Conservation (phyloP, 2,329 filamentous ascomycete genomes). For the Sporothrix pallida region DNA sequence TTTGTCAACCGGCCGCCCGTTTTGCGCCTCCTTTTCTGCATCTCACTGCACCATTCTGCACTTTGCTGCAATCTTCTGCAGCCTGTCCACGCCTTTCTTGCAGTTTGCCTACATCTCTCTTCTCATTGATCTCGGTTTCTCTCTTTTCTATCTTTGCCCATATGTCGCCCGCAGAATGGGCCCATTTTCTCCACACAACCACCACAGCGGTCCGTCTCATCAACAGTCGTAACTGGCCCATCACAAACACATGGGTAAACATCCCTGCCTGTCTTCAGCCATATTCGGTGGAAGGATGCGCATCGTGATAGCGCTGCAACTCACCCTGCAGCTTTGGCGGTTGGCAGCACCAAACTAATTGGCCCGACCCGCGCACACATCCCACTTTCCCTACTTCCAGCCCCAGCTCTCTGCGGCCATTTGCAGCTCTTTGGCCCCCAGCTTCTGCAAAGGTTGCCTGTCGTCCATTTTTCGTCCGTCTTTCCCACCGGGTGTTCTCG, state of each 20-base stretch:
- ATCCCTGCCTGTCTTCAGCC: slow-evolving; percentile 6
- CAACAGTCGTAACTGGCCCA: neutral
- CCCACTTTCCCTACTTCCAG: neutral
- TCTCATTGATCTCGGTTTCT: neutral
- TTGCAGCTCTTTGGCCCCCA: neutral
- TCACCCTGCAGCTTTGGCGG: neutral
- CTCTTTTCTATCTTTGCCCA: neutral
- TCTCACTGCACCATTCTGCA: slow-evolving; percentile 9
- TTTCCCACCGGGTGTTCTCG: neutral
- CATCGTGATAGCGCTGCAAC: neutral
- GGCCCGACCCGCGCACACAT: slow-evolving; percentile 2
- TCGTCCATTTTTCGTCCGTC: neutral
- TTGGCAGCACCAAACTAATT: neutral
- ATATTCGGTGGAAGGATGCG: slow-evolving; percentile 6
- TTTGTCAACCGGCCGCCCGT: neutral
- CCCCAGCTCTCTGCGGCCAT: neutral
- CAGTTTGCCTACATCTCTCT: neutral
- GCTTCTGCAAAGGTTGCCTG: neutral
- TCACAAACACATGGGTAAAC: neutral
- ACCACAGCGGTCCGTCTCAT: neutral
- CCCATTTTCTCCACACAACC: neutral
- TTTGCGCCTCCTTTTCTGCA: neutral
- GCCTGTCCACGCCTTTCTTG: neutral
- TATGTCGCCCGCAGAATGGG: neutral
- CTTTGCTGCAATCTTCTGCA: slow-evolving; percentile 14